phyloP scores from a whole-genome alignment of 1,284 basidiomycete species.

The Porodaedalea pini region DNA sequence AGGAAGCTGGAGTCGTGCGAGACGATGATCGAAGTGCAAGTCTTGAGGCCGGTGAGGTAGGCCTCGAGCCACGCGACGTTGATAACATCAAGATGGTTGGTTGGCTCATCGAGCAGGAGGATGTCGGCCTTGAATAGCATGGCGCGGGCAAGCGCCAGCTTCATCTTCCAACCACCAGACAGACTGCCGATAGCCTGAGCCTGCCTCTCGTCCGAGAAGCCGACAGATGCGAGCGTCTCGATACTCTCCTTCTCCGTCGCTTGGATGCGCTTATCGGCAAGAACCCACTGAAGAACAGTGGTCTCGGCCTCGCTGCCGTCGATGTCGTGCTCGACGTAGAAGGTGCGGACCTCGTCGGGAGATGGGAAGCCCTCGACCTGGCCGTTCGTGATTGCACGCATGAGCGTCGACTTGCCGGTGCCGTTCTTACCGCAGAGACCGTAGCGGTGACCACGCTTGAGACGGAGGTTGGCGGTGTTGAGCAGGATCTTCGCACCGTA shows the following conservation, averaged over 20 bases:
- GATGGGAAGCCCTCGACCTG: slow-evolving; percentile 99
- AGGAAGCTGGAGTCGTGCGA: slow-evolving; percentile 99
- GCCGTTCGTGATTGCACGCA: slow-evolving; percentile 94
- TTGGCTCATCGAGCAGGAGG: slow-evolving; percentile 94
- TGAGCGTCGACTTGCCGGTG: slow-evolving; percentile 97
- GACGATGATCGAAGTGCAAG: slow-evolving; percentile 96
- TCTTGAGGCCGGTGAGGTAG: slow-evolving; percentile 87
- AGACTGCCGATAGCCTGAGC: slow-evolving; percentile 83
- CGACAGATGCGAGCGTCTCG: slow-evolving; percentile 84
- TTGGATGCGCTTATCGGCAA: slow-evolving; percentile 82
- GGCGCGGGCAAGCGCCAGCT: slow-evolving; percentile 96
- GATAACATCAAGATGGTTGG: slow-evolving; percentile 97
- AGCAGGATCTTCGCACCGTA: slow-evolving; percentile 98
- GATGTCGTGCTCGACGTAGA: slow-evolving; percentile 99
- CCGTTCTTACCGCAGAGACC: slow-evolving; percentile 98
- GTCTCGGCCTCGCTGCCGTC: slow-evolving; percentile 94
- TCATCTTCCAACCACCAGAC: slow-evolving; percentile 99
- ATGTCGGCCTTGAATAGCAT: slow-evolving; percentile 99
- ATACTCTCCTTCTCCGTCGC: slow-evolving; percentile 70
- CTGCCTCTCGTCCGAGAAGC: slow-evolving; percentile 88
- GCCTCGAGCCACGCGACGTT: slow-evolving; percentile 96
- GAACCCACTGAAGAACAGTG: slow-evolving; percentile 86
- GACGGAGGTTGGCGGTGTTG: slow-evolving; percentile 92
- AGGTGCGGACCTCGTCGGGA: slow-evolving; percentile 92
- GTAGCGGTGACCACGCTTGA: slow-evolving; percentile 98